These are phyloP conservation scores for Acanthamoeba royreba DNA, from an alignment of 208 protist species.

Conservation along the genomic window DNA sequence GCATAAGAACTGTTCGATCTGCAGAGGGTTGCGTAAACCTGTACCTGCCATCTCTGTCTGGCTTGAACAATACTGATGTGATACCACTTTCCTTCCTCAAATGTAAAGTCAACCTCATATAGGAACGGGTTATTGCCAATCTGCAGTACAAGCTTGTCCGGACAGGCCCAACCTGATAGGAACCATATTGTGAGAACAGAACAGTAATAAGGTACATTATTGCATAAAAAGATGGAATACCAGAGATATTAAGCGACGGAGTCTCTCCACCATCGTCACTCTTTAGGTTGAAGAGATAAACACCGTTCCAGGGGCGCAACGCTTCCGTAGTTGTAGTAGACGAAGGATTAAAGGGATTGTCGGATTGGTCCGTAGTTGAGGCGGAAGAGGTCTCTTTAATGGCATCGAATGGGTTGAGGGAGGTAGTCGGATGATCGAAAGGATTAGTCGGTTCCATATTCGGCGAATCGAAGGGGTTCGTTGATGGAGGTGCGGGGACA, in stretches of 20 bases:
- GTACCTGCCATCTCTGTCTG: neutral
- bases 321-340: neutral
- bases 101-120: conserved; percentile 10
- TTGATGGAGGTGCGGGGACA: neutral
- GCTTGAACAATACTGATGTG: neutral
- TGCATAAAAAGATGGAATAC: neutral
- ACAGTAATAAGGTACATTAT: neutral
- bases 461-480: neutral
- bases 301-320: neutral
- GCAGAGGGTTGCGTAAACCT: neutral
- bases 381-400: no score
- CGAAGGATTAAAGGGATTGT: neutral
- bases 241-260: conserved; percentile 22
- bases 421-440: neutral
- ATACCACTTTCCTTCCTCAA: conserved; percentile 15
- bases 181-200: neutral
- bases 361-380: no score
- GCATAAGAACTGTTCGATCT: neutral
- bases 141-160: conserved; percentile 22
- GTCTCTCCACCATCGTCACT: conserved; percentile 13
- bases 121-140: conserved; percentile 34
- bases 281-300: conserved; percentile 26
- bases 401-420: neutral
- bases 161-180: neutral
- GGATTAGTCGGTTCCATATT: neutral